A percentile compares a stretch with the other conserved stretches of the same genome.
These are phyloP conservation scores for Cytidiella melzeri DNA, from an alignment of 768 basidiomycete genomes.

Conservation along the genomic window DNA sequence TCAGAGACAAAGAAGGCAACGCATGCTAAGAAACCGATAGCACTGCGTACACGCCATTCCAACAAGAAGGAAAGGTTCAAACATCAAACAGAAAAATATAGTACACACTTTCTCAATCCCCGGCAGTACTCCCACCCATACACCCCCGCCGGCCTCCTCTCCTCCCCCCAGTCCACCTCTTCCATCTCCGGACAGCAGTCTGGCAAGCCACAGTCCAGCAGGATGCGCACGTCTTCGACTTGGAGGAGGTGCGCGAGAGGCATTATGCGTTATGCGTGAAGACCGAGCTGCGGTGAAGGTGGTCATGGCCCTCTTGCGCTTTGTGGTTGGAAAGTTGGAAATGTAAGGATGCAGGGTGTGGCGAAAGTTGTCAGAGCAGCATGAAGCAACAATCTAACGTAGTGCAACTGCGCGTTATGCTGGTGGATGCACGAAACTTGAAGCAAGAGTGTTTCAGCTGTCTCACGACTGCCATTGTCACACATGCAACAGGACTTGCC, in stretches of 20 bases:
- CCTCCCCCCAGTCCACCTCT: slow-evolving; percentile 23
- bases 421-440: too few relatives aligned
- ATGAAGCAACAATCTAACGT: too few relatives aligned
- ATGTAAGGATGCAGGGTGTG: too few relatives aligned
- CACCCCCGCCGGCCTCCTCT: slow-evolving; percentile 25
- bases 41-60: neutral
- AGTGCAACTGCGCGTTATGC: too few relatives aligned
- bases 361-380: too few relatives aligned
- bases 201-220: slow-evolving; percentile 92
- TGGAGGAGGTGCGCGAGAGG: slow-evolving; percentile 85
- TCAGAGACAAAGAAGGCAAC: too few relatives aligned
- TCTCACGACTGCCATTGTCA: too few relatives aligned
- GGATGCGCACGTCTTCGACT: slow-evolving; percentile 88
- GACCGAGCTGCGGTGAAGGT: slow-evolving; percentile 85
- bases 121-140: slow-evolving; percentile 63
- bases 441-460: too few relatives aligned
- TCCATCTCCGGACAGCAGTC: slow-evolving; percentile 83
- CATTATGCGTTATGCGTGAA: slow-evolving; percentile 41
- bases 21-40: neutral
- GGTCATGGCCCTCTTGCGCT: too few relatives aligned
- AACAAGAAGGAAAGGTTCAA: neutral
- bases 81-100: neutral
- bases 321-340: too few relatives aligned
- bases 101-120: slow-evolving; percentile 58
- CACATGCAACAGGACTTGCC: too few relatives aligned